phyloP scores from a whole-genome alignment of 1,284 basidiomycete species.

The Moesziomyces parantarcticus region DNA sequence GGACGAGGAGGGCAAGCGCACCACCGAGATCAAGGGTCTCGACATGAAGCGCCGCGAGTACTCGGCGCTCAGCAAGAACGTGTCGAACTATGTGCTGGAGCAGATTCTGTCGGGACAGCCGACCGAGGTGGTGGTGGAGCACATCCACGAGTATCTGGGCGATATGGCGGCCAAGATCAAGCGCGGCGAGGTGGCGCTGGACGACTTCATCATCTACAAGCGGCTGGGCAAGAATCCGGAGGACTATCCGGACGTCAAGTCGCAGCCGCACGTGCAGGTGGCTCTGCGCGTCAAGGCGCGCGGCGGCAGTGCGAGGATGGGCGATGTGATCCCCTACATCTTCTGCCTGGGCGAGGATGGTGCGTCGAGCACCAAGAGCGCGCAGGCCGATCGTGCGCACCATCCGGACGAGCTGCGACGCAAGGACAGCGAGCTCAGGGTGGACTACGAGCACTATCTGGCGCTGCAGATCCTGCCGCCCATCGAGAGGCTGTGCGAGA shows the following conservation, averaged over 20 bases:
- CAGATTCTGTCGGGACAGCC: constrained; percentile 91
- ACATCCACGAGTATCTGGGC: constrained; percentile 90
- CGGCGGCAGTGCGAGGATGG: constrained; percentile 81
- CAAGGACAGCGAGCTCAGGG: constrained; percentile 53
- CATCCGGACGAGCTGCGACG: constrained; percentile 92
- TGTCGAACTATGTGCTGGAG: constrained; percentile 77
- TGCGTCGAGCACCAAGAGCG: constrained; percentile 75
- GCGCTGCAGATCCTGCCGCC: constrained; percentile 92
- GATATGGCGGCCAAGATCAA: constrained; percentile 81
- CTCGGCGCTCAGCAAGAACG: constrained; percentile 87
- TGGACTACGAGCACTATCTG: constrained; percentile 85
- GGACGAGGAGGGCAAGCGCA: constrained; percentile 53
- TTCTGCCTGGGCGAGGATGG: constrained; percentile 86
- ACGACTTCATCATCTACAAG: constrained; percentile 87
- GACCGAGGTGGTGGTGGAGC: constrained; percentile 87
- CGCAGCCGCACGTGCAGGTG: constrained; percentile 95
- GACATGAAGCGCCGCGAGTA: constrained; percentile 99
- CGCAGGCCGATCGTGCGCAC: constrained; percentile 88
- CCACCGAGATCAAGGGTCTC: constrained; percentile 88
- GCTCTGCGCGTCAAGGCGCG: constrained; percentile 89
- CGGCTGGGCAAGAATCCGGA: constrained; percentile 65
- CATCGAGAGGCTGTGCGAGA: constrained; percentile 92
- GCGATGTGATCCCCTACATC: constrained; percentile 95
- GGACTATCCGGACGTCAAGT: constrained; percentile 94
- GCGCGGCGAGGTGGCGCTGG: constrained; percentile 80